Conservation (phyloP, 805 yeast genomes). For the Pichia kluyveri region DNA sequence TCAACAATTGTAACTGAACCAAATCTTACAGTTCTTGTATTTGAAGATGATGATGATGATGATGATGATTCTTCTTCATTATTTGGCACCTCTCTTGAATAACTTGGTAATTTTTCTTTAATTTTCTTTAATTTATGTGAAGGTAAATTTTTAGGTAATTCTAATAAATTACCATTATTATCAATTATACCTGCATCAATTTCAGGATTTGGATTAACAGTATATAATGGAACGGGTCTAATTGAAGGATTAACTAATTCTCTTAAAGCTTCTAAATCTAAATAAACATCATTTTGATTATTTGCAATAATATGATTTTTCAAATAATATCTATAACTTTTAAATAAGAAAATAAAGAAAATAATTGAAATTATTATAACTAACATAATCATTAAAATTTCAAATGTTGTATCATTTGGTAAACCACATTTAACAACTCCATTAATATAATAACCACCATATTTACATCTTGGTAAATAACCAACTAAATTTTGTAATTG, state of each 20-base stretch:
- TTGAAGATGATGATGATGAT: too few species aligned
- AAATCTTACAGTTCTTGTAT: too few species aligned
- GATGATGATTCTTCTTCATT: too few species aligned
- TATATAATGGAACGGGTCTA: constrained; percentile 50
- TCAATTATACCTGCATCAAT: constrained; percentile 73
- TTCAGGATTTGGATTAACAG: constrained; percentile 53
- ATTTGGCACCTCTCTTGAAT: not conserved
- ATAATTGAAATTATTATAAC: not conserved
- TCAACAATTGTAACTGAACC: too few species aligned
- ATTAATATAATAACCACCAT: not conserved
- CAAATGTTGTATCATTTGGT: not conserved
- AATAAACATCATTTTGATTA: too few species aligned
- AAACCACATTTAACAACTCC: not conserved
- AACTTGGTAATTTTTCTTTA: not conserved
- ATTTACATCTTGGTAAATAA: not conserved
- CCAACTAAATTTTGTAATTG: not conserved
- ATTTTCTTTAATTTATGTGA: not conserved
- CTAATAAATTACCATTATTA: constrained; percentile 38
- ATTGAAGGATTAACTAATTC: not conserved
- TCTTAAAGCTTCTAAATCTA: not conserved
- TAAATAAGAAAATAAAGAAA: not conserved
- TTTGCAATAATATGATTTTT: too few species aligned
- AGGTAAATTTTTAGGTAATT: not conserved
- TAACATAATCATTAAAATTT: not conserved
- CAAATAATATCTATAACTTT: not conserved